A percentile compares a stretch with the other conserved stretches of the same genome.
These are phyloP conservation scores for Diaporthe aspalathi DNA, from an alignment of 2,329 filamentous ascomycete species.

Conservation along the genomic window DNA sequence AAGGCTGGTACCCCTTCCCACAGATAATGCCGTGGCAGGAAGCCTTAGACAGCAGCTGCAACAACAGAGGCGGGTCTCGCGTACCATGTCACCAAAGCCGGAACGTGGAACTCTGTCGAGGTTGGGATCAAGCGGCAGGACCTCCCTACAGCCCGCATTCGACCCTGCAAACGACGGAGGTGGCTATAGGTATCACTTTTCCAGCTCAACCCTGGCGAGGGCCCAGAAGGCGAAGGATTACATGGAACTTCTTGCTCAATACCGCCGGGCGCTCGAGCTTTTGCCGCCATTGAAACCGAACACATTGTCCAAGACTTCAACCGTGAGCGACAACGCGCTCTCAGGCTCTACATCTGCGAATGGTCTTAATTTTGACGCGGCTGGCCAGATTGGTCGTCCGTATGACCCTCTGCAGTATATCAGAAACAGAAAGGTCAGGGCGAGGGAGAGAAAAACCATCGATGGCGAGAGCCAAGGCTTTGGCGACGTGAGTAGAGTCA, in stretches of 20 bases:
- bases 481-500: conserved; percentile 76
- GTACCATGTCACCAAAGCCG: conserved; percentile 70
- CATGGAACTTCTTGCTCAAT: conserved; percentile 87
- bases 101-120: conserved; percentile 56
- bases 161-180: conserved; percentile 55
- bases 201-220: conserved; percentile 81
- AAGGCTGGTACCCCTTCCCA: conserved; percentile 62
- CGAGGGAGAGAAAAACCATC: conserved; percentile 79
- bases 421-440: conserved; percentile 87
- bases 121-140: conserved; percentile 53
- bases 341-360: conserved; percentile 54
- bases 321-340: conserved; percentile 53
- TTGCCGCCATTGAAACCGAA: conserved; percentile 77
- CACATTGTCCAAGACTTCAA: conserved; percentile 48
- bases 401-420: conserved; percentile 96
- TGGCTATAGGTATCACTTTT: conserved; percentile 74
- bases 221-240: conserved; percentile 87
- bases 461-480: conserved; percentile 83
- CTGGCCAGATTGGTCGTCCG: conserved; percentile 67
- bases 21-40: conserved; percentile 62
- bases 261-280: conserved; percentile 81
- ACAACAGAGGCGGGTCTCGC: conserved; percentile 73
- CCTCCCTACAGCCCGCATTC: conserved; percentile 60
- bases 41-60: conserved; percentile 77
- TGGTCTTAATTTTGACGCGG: conserved; percentile 46